Evolutionary conservation across 1,139 yeast genomes (phyloP), one percentile per base, ranked within the genome.

Genomic region (Candida tetrigidarum): DNA sequence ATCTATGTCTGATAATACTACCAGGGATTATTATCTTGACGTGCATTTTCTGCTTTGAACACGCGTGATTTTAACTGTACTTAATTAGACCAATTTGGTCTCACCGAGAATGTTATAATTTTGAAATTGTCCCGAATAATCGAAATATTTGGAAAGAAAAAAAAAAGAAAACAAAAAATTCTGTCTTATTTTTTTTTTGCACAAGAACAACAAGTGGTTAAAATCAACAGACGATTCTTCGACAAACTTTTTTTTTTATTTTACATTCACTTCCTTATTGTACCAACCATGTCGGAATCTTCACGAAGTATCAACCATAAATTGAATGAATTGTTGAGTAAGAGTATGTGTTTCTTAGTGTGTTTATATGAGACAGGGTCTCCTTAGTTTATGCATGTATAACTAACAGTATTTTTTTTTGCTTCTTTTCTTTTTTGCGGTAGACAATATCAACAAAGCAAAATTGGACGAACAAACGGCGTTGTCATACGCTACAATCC

Each of bases 231-330:
- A 22, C 6, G 25, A 14, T 32, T 11, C 12, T 14, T 20, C 16
- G 34, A 27, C 14, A 19, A 22, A 7, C 6, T 22, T 10, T 10
- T 10, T 22, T 10, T 22, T 9, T 26, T 8, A 22, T 22, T 22
- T 8, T 22, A 22, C 25, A 8, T 22, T 22, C 8, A 22, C 25
- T 10, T 27, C 32, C 9, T 15, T 22, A 22, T 23, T 3, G 8
- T n/a, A 6, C 18, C 14, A 15, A 37, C 36, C 10, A 60, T 59
- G 65, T 48, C 59, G 9, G 78, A 72, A 45, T 63, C 74, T 5
- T 72, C 78, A 18, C 58, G 79, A 55, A 65, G 74, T 6, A 73
- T 74, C 48, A 74, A 74, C 56, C 78, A 72, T 50, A 70, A 69
- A 55, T 70, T 74, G 51, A 74, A 73, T 53, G 79, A 74, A 54